These are phyloP conservation scores for Aspergillus cejpii DNA, from an alignment of 2,329 filamentous ascomycete genomes.

Conservation along the genomic window DNA sequence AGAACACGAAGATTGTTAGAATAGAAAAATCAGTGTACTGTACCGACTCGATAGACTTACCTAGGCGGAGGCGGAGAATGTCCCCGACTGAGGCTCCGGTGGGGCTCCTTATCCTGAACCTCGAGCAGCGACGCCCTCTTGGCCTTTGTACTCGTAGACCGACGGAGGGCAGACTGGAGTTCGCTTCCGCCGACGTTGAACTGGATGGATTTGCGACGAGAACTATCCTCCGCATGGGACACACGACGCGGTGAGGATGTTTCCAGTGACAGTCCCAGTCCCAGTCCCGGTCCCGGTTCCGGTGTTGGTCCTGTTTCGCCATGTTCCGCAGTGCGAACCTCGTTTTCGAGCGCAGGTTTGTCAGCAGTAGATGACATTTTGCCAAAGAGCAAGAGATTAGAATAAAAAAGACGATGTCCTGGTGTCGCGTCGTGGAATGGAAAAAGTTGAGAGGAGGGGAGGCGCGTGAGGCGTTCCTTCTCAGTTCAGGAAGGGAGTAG, in stretches of 20 bases:
- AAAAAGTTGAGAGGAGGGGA: too few relatives aligned
- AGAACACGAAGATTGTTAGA: too few relatives aligned
- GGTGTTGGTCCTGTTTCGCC: slow-evolving; percentile 9
- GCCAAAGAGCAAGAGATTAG: too few relatives aligned
- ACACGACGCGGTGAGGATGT: slow-evolving; percentile 17
- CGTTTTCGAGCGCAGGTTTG: slow-evolving; percentile 5
- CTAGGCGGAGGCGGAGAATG: slow-evolving; percentile 39
- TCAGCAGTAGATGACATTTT: too few relatives aligned
- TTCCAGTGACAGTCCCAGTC: too few relatives aligned
- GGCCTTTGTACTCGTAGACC: slow-evolving; percentile 24
- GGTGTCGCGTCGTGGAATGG: too few relatives aligned
- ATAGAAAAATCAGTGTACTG: slow-evolving; percentile 1
- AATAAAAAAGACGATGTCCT: too few relatives aligned
- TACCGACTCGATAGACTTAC: slow-evolving; percentile 21
- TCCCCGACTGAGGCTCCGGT: slow-evolving; percentile 23
- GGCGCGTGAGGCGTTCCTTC: neutral
- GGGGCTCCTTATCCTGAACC: slow-evolving; percentile 22
- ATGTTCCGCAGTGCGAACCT: slow-evolving; percentile 1
- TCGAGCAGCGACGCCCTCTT: slow-evolving; percentile 22
- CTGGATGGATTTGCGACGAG: slow-evolving; percentile 35
- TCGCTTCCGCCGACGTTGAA: slow-evolving; percentile 31
- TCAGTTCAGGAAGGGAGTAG: slow-evolving; percentile 4
- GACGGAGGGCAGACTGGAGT: slow-evolving; percentile 21
- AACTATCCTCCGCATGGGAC: slow-evolving; percentile 20
- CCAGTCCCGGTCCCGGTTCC: too few relatives aligned